Evolutionary conservation across 768 basidiomycete species (phyloP).

Genomic region (Fibroporia radiculosa): DNA sequence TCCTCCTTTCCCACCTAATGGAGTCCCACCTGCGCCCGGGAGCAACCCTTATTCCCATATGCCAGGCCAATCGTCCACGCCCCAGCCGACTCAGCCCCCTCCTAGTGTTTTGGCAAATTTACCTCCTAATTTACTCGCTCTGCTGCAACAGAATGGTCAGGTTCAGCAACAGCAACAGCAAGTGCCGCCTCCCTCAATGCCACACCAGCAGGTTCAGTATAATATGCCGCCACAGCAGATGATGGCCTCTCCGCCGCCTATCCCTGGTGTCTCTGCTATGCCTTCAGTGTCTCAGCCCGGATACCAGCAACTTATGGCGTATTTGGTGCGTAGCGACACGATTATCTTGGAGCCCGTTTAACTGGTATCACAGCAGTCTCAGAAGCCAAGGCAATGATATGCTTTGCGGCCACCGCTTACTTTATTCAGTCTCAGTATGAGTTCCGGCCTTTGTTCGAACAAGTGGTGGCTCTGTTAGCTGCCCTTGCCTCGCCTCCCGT

Average conservation of each 20-base stretch:
- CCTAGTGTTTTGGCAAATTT: constrained; percentile 31
- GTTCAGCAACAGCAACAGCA: constrained; percentile 27
- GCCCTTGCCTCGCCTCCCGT: too few relatives aligned
- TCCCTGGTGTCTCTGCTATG: constrained; percentile 23
- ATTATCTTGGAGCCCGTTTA: background rate
- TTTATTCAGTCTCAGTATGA: too few relatives aligned
- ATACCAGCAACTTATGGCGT: constrained; percentile 66
- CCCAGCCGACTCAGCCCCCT: constrained; percentile 28
- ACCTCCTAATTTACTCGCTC: constrained; percentile 63
- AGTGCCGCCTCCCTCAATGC: constrained; percentile 22
- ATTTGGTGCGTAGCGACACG: constrained; percentile 39
- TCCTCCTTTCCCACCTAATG: constrained; percentile 15
- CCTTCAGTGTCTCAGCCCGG: constrained; percentile 33
- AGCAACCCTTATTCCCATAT: constrained; percentile 24
- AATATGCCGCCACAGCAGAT: constrained; percentile 36
- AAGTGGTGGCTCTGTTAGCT: too few relatives aligned
- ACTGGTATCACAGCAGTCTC: background rate
- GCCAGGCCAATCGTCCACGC: constrained; percentile 20
- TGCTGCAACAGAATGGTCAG: constrained; percentile 44
- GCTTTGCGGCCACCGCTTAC: too few relatives aligned
- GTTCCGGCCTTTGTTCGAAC: too few relatives aligned
- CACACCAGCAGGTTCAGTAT: constrained; percentile 24
- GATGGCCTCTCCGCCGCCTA: constrained; percentile 32
- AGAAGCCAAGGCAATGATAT: background rate
- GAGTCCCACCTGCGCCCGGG: constrained; percentile 21